Base-by-base conservation (phyloP, 441 rosid species). In the Gossypium gossypioides region DNA sequence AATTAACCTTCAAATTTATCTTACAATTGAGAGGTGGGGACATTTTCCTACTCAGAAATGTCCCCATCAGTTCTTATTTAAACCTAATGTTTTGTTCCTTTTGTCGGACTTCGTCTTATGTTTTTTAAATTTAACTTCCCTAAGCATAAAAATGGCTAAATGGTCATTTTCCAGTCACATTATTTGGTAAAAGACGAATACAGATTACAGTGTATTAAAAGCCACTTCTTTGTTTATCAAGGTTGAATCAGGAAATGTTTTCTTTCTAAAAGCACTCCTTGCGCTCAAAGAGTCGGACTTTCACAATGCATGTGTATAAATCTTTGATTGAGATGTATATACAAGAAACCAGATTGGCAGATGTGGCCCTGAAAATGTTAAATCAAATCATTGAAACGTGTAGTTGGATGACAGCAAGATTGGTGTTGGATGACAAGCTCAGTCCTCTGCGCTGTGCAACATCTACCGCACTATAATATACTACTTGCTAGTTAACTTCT, bases 361-460 rank as follows among this genome's bases (percentile, higher is more conserved):
- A 4, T 24, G 40, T 24, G 70, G 70, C 59, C 59, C 71, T 51
- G 56, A 2, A 16, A 4, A 50, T 68, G 71, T 68, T 68, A 68
- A 68, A 51, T 68, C 72, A 68, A 68, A 51, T 68, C 46, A 68
- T 8, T 68, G 46, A 68, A 68, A 51, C 59, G 9, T 27, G 59
- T 29, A 44, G 5, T 2, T 51, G 71, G 71, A 68, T 51, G 71
- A 68, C 59, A 68, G 59, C 59, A 50, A 68, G 25, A 51, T 27
- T 29, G 29, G 71, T 29, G 59, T 68, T 68, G 71, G 59, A 67
- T 12, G 12, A 25, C 21, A 24, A 66, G 50, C 55, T 19, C 57
- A 44, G 21, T 29, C 50, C 51, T 40, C 9, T 19, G 51, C 27
- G 59, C 25, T 54, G 24, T 12, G 61, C 61, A 12, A 57, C 34